Evolutionary conservation across 176 grass and related monocot genomes (phyloP).

Genomic region (Oropetium thomaeum): DNA sequence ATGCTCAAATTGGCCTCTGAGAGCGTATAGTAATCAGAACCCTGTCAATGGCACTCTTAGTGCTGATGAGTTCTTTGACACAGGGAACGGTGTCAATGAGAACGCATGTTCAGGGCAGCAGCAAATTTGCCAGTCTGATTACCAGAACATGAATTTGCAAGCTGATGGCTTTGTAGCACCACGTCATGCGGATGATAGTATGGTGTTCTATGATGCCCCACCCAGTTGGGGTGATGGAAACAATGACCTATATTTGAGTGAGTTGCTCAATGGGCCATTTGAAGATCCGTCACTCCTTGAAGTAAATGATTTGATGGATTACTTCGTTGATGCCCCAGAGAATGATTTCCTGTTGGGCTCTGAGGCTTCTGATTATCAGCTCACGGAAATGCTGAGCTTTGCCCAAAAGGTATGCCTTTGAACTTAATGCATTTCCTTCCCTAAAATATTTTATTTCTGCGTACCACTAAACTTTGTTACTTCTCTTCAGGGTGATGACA

Average conservation of each 20-base stretch:
- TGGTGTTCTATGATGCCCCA: conserved; percentile 47
- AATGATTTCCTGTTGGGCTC: conserved; percentile 40
- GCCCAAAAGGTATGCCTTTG: conserved; percentile 52
- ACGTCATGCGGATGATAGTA: conserved; percentile 23
- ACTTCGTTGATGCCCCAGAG: conserved; percentile 67
- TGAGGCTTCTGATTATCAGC: conserved; percentile 21
- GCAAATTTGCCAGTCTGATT: conserved; percentile 18
- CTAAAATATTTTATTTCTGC: background rate
- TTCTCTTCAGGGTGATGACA: conserved; percentile 41
- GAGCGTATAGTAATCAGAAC: conserved; percentile 47
- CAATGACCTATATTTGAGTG: conserved; percentile 43
- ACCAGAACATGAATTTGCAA: conserved; percentile 38
- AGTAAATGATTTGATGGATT: conserved; percentile 56
- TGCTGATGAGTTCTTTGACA: conserved; percentile 59
- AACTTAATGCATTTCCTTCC: background rate
- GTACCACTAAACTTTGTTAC: background rate
- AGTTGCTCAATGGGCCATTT: conserved; percentile 34
- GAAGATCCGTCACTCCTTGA: conserved; percentile 23
- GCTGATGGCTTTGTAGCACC: conserved; percentile 26
- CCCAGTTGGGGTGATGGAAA: conserved; percentile 25
- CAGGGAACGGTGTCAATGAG: conserved; percentile 33
- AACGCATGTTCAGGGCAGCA: conserved; percentile 26
- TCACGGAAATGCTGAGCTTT: conserved; percentile 27
- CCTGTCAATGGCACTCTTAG: conserved; percentile 39
- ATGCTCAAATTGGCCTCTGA: conserved; percentile 35